Base-by-base conservation (phyloP, 805 yeast species). In the Naumovozyma baii region DNA sequence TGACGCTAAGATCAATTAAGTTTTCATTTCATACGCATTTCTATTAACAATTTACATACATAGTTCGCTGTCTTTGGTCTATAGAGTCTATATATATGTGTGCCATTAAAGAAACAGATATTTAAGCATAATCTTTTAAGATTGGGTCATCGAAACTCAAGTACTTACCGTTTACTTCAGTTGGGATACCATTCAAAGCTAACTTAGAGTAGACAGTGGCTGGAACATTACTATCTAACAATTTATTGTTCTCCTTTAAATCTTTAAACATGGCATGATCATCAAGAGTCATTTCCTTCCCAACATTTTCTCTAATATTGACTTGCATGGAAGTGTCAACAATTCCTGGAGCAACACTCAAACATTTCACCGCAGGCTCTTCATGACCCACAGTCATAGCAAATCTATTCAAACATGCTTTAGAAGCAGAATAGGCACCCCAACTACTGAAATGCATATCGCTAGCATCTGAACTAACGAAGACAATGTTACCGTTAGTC, bases 291-390 rank as follows among this genome's bases (percentile, higher is more conserved):
- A 87, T 88, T 26, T 66, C 63, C 3, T 50, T 46, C 49, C 73
- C 66, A 44, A 61, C 76, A 34, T 63, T 68, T 18, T 75, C 80
- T 52, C 96, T 75, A 42, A 88, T 86, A 40, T 75, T 78, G 10
- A 49, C 57, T 63, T 90, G 96, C 96, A 90, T 90, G 12, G 67
- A 66, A 1, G 97, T 88, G 56, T 85, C 86, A 2, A 90, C 96
- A 2, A 85, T 94, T 4, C 97, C 97, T 0, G 97, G 97, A 0
- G 95, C 95, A 18, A 90, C 70, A 1, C 95, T 67, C 7, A 86
- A 61, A 4, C 82, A 68, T 34, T 47, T 50, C 10, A 55, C 54
- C 0, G 66, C 70, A 2, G 68, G 64, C 56, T 84, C 92, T 53
- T 87, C 95, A 5, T 64, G 67, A 1, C 83, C 80, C 14, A 90